Percentiles rank a stretch among this genome's conserved stretches.
Conservation (phyloP, 2,329 filamentous ascomycete species). For the Purpureocillium takamizusanense region DNA sequence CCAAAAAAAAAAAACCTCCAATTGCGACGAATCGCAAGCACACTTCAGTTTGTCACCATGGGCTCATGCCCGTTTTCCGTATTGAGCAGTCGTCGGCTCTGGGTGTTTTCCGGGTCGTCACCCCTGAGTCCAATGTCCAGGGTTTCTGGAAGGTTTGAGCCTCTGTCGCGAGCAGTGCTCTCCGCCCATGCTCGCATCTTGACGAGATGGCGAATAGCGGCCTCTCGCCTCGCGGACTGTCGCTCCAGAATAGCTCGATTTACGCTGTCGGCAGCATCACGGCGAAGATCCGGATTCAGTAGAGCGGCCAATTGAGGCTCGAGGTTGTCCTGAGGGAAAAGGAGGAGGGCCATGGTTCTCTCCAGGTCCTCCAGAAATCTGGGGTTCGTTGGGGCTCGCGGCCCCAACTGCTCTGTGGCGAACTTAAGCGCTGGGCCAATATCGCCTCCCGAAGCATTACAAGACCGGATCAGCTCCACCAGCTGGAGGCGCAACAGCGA, state of each 20-base stretch:
- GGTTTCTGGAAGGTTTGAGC: conserved; percentile 20
- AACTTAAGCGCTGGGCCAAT: conserved; percentile 77
- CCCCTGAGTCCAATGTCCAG: conserved; percentile 27
- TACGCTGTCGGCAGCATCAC: conserved; percentile 76
- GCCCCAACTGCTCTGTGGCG: conserved; percentile 78
- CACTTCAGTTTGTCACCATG: conserved; percentile 41
- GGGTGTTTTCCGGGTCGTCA: conserved; percentile 23
- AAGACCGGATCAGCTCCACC: conserved; percentile 81
- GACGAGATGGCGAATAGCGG: conserved; percentile 73
- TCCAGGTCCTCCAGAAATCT: conserved; percentile 83
- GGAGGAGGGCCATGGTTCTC: conserved; percentile 82
- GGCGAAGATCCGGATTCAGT: conserved; percentile 69
- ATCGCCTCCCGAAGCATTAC: conserved; percentile 59
- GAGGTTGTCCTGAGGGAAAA: conserved; percentile 76
- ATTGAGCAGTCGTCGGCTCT: conserved; percentile 11
- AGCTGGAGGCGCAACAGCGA: conserved; percentile 82
- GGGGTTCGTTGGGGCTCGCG: conserved; percentile 71
- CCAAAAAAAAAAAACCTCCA: too few relatives aligned
- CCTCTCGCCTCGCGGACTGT: conserved; percentile 65
- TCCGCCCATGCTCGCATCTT: conserved; percentile 83
- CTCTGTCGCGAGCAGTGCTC: conserved; percentile 37
- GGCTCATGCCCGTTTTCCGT: conserved; percentile 35
- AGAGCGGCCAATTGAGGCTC: conserved; percentile 67
- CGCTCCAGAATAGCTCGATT: conserved; percentile 78
- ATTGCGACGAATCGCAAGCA: too few relatives aligned